Conservation (phyloP, 2,329 filamentous ascomycete genomes). For the Beauveria medogensis region DNA sequence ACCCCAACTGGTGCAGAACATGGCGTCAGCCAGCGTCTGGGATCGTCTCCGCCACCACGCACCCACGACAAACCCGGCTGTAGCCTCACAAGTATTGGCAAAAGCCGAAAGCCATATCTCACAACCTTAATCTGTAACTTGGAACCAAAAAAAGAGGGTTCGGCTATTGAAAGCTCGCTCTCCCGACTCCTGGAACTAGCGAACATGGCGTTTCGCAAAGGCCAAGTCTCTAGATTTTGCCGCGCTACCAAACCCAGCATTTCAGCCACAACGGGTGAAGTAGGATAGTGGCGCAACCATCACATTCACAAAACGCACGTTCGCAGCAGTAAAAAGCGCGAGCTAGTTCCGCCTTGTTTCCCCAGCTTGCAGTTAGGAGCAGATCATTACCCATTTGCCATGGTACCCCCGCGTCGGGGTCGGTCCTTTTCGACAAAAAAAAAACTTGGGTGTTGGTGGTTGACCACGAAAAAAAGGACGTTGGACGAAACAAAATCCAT, state of each 20-base stretch:
- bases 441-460: background rate
- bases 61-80: too few species aligned
- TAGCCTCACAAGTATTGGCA: background rate
- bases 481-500: background rate
- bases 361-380: background rate
- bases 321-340: too few species aligned
- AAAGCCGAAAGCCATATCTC: slow-evolving; percentile 5
- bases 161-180: background rate
- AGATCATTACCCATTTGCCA: background rate
- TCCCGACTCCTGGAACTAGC: background rate
- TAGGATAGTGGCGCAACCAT: background rate
- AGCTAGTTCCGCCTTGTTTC: background rate
- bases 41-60: too few species aligned
- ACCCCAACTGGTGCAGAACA: too few species aligned
- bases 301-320: background rate
- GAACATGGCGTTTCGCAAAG: background rate
- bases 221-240: background rate
- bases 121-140: background rate
- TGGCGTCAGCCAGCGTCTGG: too few species aligned
- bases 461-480: background rate
- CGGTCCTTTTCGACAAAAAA: background rate
- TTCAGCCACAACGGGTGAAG: slow-evolving; percentile 4
- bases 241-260: background rate
- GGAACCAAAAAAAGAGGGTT: background rate
- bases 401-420: background rate